phyloP scores from a whole-genome alignment of 768 basidiomycete genomes.

The Phaeotremella skinneri region DNA sequence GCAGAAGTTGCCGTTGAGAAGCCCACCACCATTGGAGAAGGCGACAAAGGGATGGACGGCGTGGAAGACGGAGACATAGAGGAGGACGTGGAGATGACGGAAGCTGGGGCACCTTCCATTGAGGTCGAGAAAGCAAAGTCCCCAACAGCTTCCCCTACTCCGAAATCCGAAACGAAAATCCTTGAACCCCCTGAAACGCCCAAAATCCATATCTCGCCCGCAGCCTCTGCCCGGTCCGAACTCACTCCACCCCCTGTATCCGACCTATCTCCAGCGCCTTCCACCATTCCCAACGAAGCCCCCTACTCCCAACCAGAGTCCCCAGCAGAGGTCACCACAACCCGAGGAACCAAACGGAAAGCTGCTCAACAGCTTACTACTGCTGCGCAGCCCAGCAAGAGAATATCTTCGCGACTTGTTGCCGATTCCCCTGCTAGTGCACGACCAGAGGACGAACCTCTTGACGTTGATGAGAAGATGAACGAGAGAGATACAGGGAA shows the following conservation, averaged over 20 bases:
- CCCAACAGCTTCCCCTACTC: not conserved
- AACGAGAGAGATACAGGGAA: constrained; percentile 16
- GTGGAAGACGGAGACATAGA: not conserved
- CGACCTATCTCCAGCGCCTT: constrained; percentile 19
- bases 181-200: constrained; percentile 9
- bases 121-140: constrained; percentile 2
- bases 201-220: constrained; percentile 13
- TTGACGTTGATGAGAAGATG: constrained; percentile 15
- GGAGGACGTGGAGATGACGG: too few species aligned
- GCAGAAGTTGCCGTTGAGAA: constrained; percentile 3
- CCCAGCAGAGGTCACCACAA: constrained; percentile 1
- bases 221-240: constrained; percentile 17
- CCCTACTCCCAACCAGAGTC: not conserved
- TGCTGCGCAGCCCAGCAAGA: constrained; percentile 7
- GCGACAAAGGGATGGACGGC: not conserved
- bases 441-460: constrained; percentile 11
- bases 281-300: not conserved
- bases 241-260: constrained; percentile 23
- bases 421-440: constrained; percentile 1
- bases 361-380: constrained; percentile 16
- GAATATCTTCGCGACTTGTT: constrained; percentile 4
- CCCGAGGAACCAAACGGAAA: constrained; percentile 30
- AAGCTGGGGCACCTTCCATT: not conserved
- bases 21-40: not conserved
- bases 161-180: not conserved